phyloP scores from a whole-genome alignment of 176 grass and related monocot genomes.

The Pharus latifolius region DNA sequence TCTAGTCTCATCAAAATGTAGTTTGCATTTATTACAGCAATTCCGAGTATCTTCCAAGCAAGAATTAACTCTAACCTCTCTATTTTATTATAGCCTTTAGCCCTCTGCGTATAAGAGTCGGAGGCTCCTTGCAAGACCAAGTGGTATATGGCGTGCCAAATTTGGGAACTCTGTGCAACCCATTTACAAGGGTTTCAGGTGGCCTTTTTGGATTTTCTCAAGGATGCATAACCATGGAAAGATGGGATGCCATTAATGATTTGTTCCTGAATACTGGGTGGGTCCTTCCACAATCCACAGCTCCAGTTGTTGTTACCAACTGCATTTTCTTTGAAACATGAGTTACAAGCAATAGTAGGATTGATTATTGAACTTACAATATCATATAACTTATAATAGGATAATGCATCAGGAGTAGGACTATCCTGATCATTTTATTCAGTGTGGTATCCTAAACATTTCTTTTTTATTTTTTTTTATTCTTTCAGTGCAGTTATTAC shows the following conservation, averaged over 20 bases:
- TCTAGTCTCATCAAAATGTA: background rate
- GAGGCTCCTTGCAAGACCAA: slow-evolving; percentile 97
- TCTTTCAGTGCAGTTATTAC: slow-evolving; percentile 71
- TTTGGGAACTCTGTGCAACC: slow-evolving; percentile 48
- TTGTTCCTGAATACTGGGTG: slow-evolving; percentile 79
- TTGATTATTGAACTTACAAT: background rate
- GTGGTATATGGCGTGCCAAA: slow-evolving; percentile 68
- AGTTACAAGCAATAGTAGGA: background rate
- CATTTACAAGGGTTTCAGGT: slow-evolving; percentile 52
- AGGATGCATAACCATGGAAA: slow-evolving; percentile 86
- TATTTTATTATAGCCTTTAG: slow-evolving; percentile 50
- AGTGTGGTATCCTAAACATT: background rate
- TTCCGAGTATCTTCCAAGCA: background rate
- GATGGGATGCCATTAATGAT: slow-evolving; percentile 84
- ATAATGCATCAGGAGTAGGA: background rate
- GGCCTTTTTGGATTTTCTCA: slow-evolving; percentile 92
- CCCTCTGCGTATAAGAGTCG: slow-evolving; percentile 74
- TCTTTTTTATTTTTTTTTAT: slow-evolving; percentile 2
- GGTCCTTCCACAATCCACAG: background rate
- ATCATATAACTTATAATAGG: background rate
- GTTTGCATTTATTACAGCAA: background rate
- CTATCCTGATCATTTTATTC: background rate
- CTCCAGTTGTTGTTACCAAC: background rate
- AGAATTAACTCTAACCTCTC: background rate
- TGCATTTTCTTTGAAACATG: background rate